phyloP scores from a whole-genome alignment of 2,329 filamentous ascomycete species.

The Huntiella moniliformis region DNA sequence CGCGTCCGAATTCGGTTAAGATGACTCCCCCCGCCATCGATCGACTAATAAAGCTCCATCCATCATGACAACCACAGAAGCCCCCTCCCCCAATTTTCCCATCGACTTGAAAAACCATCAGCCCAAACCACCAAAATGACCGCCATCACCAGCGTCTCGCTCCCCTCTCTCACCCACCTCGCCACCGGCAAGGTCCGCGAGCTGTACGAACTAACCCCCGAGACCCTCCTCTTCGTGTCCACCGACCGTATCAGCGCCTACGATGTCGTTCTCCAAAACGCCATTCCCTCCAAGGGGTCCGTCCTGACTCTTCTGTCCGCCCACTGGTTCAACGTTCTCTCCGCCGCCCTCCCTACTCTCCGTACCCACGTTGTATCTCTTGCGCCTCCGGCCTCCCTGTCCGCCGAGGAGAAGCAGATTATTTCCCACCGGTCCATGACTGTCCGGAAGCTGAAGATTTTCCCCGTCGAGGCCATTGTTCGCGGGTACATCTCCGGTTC shows the following conservation, averaged over 20 bases:
- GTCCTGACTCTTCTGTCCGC: constrained; percentile 28
- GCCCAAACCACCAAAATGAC: constrained; percentile 9
- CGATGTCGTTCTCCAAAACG: constrained; percentile 74
- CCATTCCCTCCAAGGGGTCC: constrained; percentile 33
- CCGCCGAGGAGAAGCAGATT: constrained; percentile 27
- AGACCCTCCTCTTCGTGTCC: constrained; percentile 60
- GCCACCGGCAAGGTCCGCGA: constrained; percentile 55
- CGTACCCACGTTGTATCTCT: constrained; percentile 34
- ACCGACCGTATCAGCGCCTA: constrained; percentile 89
- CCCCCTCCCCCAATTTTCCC: not conserved
- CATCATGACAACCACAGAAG: not conserved
- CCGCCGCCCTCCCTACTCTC: constrained; percentile 26
- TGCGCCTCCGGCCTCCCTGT: constrained; percentile 20
- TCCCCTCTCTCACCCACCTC: constrained; percentile 20
- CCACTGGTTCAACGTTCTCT: constrained; percentile 35
- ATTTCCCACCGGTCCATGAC: constrained; percentile 55
- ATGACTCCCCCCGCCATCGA: not conserved
- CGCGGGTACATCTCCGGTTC: constrained; percentile 77
- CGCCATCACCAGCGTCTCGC: constrained; percentile 16
- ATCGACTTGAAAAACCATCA: constrained; percentile 1
- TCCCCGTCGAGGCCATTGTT: constrained; percentile 67
- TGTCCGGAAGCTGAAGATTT: constrained; percentile 52
- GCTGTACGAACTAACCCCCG: constrained; percentile 45
- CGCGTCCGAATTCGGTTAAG: not conserved
- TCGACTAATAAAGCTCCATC: not conserved